Base-by-base conservation (phyloP, 2,329 filamentous ascomycete species). In the Parascedosporium putredinis region DNA sequence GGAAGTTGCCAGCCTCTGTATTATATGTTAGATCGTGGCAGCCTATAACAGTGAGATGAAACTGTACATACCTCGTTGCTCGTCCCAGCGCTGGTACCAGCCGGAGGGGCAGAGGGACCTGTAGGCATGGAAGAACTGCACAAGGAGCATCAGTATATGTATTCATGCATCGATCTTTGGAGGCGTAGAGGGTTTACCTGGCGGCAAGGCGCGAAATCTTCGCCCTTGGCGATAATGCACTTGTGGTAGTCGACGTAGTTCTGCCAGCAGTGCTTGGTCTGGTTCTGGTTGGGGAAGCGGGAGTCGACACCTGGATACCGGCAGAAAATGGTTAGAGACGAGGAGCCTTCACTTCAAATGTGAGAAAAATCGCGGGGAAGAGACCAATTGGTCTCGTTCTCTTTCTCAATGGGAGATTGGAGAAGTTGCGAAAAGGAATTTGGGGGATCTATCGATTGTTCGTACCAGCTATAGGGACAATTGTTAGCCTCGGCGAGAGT, bases 211-310 rank as follows among this genome's bases (percentile, higher is more conserved):
- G 87, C 84, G 71, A 97, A 97, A 67, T 96, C 90, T 78, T 97
- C 91, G 72, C 91, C 91, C 82, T 97, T 97, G 74, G 90, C 91
- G 67, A 84, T 77, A 72, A 96, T 89, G 79, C 93, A 98, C 82
- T 98, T 98, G 84, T 98, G 88, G 81, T 98, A 97, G 74, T 98
- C 93, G 76, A 98, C 93, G 75, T 98, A 98, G 82, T 98, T 98
- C 73, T 98, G 94, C 93, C 93, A 98, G 88, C 93, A 98, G 83
- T 98, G 90, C 86, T 96, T 96, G 74, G 90, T 86, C 77, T 93
- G 88, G 78, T 98, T 98, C 78, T 83, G 76, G 79, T 98, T 95
- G 66, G 93, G 93, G 78, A 97, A 98, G 71, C 93, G 91, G 72
- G 93, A 93, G 70, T 98, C 93, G 77, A 94, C 95, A 78, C 93